These are phyloP conservation scores for Spinellus fusiger DNA, from an alignment of 192 early-diverging fungal species.

Conservation along the genomic window DNA sequence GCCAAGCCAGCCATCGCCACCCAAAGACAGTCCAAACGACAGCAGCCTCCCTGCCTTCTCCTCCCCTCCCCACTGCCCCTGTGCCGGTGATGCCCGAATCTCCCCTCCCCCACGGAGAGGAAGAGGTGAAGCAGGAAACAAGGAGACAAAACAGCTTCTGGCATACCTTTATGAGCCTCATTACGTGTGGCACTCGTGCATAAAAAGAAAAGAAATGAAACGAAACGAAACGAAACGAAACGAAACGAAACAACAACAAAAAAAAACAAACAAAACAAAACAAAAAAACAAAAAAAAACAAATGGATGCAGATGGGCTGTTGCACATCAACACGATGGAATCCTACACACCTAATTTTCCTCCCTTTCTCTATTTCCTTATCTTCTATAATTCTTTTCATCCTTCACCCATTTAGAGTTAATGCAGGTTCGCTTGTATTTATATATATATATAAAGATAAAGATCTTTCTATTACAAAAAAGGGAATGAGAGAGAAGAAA, in stretches of 20 bases:
- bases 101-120: neutral
- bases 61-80: constrained; percentile 3
- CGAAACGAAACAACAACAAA: neutral
- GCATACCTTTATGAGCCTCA: constrained; percentile 11
- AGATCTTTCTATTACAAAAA: too few species aligned
- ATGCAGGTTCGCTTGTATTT: too few species aligned
- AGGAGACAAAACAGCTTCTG: constrained; percentile 3
- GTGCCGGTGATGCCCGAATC: constrained; percentile 8
- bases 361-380: neutral
- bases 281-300: neutral
- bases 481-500: too few species aligned
- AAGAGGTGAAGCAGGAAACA: neutral
- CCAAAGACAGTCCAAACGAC: constrained; percentile 2
- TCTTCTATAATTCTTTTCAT: too few species aligned
- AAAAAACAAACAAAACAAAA: neutral
- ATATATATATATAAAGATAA: too few species aligned
- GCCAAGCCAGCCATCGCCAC: neutral
- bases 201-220: constrained; percentile 1
- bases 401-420: too few species aligned
- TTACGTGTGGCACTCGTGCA: constrained; percentile 13
- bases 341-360: neutral
- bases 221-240: neutral
- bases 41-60: constrained; percentile 5
- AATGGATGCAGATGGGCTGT: too few species aligned
- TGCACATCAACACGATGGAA: too few species aligned